Conservation (phyloP, 208 protist species). For the Kentomonas sorsogonicus region DNA sequence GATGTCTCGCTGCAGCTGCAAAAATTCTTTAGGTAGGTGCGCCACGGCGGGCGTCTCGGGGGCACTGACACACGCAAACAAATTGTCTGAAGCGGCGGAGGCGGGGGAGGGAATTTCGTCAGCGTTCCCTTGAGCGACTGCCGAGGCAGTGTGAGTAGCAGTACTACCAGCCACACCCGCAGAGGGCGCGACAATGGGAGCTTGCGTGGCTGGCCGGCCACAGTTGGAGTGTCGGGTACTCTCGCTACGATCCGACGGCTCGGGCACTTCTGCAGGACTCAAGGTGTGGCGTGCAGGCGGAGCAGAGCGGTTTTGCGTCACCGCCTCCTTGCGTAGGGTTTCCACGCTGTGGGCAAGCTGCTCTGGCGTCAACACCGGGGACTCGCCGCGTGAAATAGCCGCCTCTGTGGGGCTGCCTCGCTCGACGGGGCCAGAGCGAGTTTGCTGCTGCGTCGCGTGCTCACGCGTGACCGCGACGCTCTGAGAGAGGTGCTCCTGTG, state of each 20-base stretch:
- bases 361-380: slow-evolving; percentile 17
- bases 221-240: too few relatives aligned
- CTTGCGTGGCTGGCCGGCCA: slow-evolving; percentile 5
- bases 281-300: too few relatives aligned
- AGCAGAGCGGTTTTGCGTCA: too few relatives aligned
- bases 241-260: too few relatives aligned
- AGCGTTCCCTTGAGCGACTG: not conserved
- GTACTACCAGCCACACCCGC: not conserved
- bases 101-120: not conserved
- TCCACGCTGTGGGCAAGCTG: slow-evolving; percentile 12
- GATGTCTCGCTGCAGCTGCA: slow-evolving; percentile 34
- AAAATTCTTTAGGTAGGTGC: slow-evolving; percentile 32
- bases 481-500: too few relatives aligned
- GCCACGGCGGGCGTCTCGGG: not conserved
- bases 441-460: slow-evolving; percentile 29
- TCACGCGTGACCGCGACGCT: too few relatives aligned
- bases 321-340: slow-evolving; percentile 16
- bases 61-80: slow-evolving; percentile 10
- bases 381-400: not conserved
- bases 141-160: too few relatives aligned
- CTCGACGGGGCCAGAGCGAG: slow-evolving; percentile 14
- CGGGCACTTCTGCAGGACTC: too few relatives aligned
- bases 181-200: slow-evolving; percentile 8
- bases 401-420: not conserved
- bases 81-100: not conserved